phyloP scores from a whole-genome alignment of 169 alveolate genomes.

The Babesia caballi region DNA sequence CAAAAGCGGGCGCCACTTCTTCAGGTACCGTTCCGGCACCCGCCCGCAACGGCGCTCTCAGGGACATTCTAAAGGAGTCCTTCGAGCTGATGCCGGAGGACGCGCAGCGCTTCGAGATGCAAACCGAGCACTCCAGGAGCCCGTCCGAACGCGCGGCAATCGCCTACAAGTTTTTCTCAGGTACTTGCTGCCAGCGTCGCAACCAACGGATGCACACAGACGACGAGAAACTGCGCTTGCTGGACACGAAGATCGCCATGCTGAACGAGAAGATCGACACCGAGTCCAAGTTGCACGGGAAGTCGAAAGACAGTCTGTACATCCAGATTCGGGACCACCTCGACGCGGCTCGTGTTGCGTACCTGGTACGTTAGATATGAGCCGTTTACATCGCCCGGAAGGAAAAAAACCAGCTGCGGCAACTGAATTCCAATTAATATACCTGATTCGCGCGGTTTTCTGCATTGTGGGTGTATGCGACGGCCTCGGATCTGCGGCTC shows the following conservation, averaged over 20 bases:
- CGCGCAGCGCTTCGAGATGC: constrained; percentile 63
- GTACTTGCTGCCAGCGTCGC: background rate
- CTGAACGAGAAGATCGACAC: constrained; percentile 76
- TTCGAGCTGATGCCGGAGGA: constrained; percentile 80
- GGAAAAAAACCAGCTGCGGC: constrained; percentile 10
- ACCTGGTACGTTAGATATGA: constrained; percentile 50
- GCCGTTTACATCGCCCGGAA: background rate
- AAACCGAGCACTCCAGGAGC: constrained; percentile 26
- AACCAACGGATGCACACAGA: constrained; percentile 15
- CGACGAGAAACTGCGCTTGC: constrained; percentile 75
- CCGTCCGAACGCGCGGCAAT: constrained; percentile 72
- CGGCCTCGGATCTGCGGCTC: background rate
- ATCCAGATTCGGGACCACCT: constrained; percentile 80
- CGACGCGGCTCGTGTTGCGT: constrained; percentile 83
- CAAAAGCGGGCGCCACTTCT: constrained; percentile 58
- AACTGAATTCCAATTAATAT: background rate
- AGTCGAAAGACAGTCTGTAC: constrained; percentile 68
- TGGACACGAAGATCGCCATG: constrained; percentile 75
- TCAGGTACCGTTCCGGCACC: constrained; percentile 27
- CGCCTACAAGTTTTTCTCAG: constrained; percentile 70
- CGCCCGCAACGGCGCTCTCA: background rate
- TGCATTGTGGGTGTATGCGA: background rate
- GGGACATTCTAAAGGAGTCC: constrained; percentile 77
- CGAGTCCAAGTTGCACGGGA: constrained; percentile 70
- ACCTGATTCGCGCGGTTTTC: background rate